Evolutionary conservation across 139 green algal genomes (phyloP).

Genomic region (Chlorella sp.): DNA sequence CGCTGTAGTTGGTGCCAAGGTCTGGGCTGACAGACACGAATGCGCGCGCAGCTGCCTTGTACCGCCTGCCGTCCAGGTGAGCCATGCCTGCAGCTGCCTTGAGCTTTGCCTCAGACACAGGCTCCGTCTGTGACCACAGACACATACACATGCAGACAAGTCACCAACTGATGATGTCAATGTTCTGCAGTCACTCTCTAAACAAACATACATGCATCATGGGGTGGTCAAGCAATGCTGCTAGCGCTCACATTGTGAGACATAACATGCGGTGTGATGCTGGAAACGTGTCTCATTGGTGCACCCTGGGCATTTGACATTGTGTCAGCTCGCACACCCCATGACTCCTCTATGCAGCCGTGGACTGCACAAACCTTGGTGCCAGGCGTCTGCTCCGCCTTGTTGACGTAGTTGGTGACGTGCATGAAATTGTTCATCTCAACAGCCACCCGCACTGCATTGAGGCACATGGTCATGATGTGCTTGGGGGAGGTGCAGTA

Average conservation of each 20-base stretch:
- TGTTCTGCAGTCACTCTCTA: not conserved
- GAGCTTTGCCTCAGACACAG: not conserved
- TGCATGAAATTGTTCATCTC: slow-evolving; percentile 83
- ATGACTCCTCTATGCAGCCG: too few relatives aligned
- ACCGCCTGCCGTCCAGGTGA: not conserved
- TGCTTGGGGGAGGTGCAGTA: slow-evolving; percentile 90
- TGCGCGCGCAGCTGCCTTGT: not conserved
- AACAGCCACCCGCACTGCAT: slow-evolving; percentile 62
- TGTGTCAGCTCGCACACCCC: not conserved
- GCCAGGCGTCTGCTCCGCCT: slow-evolving; percentile 73
- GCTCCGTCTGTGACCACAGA: not conserved
- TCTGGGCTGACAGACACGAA: slow-evolving; percentile 48
- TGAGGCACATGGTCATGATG: slow-evolving; percentile 84
- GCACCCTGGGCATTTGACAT: not conserved
- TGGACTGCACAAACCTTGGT: not conserved
- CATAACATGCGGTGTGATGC: not conserved
- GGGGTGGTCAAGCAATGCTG: not conserved
- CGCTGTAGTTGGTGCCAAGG: slow-evolving; percentile 61
- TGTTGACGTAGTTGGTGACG: slow-evolving; percentile 79
- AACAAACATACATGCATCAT: not conserved
- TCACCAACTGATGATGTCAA: too few relatives aligned
- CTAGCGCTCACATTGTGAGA: not conserved
- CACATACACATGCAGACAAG: not conserved
- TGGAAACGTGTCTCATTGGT: not conserved
- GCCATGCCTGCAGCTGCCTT: not conserved